Evolutionary conservation across 176 grass and related monocot species (phyloP).

Genomic region (Poa annua): DNA sequence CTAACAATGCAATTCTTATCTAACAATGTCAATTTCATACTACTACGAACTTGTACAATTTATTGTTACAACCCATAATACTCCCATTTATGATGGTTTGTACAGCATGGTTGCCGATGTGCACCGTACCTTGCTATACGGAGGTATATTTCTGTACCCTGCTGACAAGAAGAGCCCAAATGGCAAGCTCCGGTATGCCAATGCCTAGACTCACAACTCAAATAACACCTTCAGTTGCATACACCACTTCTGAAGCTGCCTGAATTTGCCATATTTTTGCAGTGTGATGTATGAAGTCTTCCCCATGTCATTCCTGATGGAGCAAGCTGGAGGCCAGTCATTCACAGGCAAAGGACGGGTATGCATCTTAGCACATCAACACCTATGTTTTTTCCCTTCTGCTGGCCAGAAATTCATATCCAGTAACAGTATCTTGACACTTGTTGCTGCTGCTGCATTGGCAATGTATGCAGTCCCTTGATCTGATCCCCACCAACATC

Average conservation of each 20-base stretch:
- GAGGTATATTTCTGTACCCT: slow-evolving; percentile 96
- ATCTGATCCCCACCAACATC: slow-evolving; percentile 84
- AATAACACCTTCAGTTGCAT: slow-evolving; percentile 12
- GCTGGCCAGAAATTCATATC: not conserved
- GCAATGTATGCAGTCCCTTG: slow-evolving; percentile 64
- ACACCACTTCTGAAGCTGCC: not conserved
- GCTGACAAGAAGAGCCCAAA: slow-evolving; percentile 89
- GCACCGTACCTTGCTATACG: slow-evolving; percentile 93
- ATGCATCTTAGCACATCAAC: not conserved
- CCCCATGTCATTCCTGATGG: slow-evolving; percentile 98
- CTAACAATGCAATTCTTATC: not conserved
- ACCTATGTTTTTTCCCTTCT: not conserved
- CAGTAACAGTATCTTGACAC: not conserved
- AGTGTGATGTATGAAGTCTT: slow-evolving; percentile 99
- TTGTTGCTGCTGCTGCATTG: slow-evolving; percentile 20
- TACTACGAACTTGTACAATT: too few species aligned
- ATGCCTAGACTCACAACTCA: not conserved
- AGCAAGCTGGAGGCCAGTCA: slow-evolving; percentile 91
- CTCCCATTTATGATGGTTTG: slow-evolving; percentile 10
- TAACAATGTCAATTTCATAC: too few species aligned
- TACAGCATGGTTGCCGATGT: slow-evolving; percentile 98
- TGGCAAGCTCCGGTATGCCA: slow-evolving; percentile 81
- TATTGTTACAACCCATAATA: not conserved
- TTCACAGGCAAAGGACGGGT: slow-evolving; percentile 96
- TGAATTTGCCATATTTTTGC: slow-evolving; percentile 37